These are phyloP conservation scores for Pilatotrama ljubarskyi DNA, from an alignment of 768 basidiomycete species.

Conservation along the genomic window DNA sequence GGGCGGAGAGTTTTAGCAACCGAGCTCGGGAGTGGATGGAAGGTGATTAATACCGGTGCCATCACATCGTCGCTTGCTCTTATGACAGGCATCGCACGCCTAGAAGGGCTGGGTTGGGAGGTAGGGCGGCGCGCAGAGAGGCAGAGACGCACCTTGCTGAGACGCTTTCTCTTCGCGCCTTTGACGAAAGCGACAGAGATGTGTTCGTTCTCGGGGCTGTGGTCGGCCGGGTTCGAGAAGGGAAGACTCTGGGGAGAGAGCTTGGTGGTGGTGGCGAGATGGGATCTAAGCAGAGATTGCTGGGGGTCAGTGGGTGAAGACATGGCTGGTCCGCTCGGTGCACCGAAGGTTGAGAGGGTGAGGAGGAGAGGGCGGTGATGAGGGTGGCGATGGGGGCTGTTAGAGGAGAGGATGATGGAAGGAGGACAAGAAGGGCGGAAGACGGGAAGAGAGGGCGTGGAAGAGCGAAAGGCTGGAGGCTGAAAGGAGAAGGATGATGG, in stretches of 20 bases:
- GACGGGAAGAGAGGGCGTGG: not conserved
- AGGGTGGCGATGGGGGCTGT: not conserved
- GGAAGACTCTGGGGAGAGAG: constrained; percentile 1
- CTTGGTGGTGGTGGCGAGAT: not conserved
- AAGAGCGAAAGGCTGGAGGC: not conserved
- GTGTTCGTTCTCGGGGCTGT: constrained; percentile 32
- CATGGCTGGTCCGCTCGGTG: not conserved
- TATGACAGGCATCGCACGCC: constrained; percentile 84
- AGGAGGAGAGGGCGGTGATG: constrained; percentile 1
- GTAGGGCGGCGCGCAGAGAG: not conserved
- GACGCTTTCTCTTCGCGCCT: constrained; percentile 53
- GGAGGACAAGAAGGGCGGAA: constrained; percentile 6
- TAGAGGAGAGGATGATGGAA: constrained; percentile 10
- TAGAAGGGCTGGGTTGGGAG: constrained; percentile 23
- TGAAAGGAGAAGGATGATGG: not conserved
- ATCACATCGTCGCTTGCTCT: constrained; percentile 82
- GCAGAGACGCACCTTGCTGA: constrained; percentile 45
- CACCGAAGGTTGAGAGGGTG: not conserved
- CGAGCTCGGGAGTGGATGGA: not conserved
- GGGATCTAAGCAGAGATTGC: not conserved
- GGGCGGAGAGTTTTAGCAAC: not conserved
- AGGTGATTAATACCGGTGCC: constrained; percentile 59
- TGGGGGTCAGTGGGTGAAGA: constrained; percentile 12
- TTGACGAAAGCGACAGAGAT: constrained; percentile 47
- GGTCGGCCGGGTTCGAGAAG: constrained; percentile 7